A percentile compares a stretch with the other conserved stretches of the same genome.
phyloP scores from a whole-genome alignment of 768 basidiomycete species.

The Phylloporus scabripes region DNA sequence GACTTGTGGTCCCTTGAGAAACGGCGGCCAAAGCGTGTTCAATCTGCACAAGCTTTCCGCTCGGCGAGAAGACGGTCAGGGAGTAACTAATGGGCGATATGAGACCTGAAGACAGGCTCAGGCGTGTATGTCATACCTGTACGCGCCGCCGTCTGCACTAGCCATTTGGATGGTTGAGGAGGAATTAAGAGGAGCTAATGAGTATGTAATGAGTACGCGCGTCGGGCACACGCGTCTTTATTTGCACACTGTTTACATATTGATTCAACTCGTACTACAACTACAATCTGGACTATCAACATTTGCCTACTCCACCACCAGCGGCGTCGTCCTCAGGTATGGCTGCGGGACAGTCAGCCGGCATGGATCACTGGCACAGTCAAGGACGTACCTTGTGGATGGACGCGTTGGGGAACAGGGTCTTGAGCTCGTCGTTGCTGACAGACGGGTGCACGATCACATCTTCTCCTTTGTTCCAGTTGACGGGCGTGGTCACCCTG shows the following conservation, averaged over 20 bases:
- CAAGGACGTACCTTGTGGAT: slow-evolving; percentile 61
- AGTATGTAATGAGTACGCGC: slow-evolving; percentile 20
- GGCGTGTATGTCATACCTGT: slow-evolving; percentile 44
- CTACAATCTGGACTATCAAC: background rate
- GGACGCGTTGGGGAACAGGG: slow-evolving; percentile 79
- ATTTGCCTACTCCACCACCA: slow-evolving; percentile 16
- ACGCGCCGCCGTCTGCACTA: slow-evolving; percentile 76
- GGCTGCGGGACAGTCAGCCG: slow-evolving; percentile 42
- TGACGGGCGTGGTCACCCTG: slow-evolving; percentile 83
- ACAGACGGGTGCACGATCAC: slow-evolving; percentile 90
- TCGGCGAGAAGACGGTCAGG: slow-evolving; percentile 98
- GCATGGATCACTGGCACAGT: background rate
- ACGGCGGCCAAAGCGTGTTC: slow-evolving; percentile 99
- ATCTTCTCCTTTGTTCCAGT: slow-evolving; percentile 92
- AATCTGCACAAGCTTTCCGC: slow-evolving; percentile 98
- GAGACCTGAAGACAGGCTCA: slow-evolving; percentile 17
- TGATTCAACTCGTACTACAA: background rate
- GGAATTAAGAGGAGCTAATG: slow-evolving; percentile 17
- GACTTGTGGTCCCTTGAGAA: slow-evolving; percentile 89
- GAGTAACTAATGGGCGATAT: slow-evolving; percentile 67
- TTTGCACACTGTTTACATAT: slow-evolving; percentile 22
- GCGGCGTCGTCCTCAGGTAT: slow-evolving; percentile 81
- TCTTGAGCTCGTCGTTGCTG: slow-evolving; percentile 82
- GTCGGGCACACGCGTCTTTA: slow-evolving; percentile 27
- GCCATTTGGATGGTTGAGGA: slow-evolving; percentile 48